A percentile compares a stretch with the other conserved stretches of the same genome.
Conservation (phyloP, 805 yeast genomes). For the Brettanomyces naardenensis region DNA sequence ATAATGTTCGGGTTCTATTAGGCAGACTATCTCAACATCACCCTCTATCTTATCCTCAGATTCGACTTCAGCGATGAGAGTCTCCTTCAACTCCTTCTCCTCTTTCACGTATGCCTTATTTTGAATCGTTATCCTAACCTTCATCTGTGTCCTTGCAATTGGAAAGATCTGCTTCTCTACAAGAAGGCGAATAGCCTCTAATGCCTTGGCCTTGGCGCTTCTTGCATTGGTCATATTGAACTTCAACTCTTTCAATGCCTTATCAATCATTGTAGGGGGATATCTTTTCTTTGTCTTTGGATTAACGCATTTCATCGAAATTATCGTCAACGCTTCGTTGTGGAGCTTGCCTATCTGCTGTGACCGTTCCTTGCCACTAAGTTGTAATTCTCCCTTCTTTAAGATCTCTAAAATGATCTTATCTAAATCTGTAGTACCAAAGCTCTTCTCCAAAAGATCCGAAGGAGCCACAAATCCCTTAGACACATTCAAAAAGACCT, state of each 20-base stretch:
- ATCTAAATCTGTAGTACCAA: slow-evolving; percentile 71
- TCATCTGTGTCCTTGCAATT: slow-evolving; percentile 91
- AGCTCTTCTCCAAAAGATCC: slow-evolving; percentile 67
- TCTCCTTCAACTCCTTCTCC: slow-evolving; percentile 16
- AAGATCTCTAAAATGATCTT: slow-evolving; percentile 73
- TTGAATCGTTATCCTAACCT: slow-evolving; percentile 56
- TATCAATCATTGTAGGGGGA: slow-evolving; percentile 91
- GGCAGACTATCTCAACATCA: slow-evolving; percentile 10
- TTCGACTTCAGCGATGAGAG: slow-evolving; percentile 9
- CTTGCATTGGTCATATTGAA: slow-evolving; percentile 59
- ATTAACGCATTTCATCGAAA: slow-evolving; percentile 86
- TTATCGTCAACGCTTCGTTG: slow-evolving; percentile 73
- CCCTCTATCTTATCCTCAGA: slow-evolving; percentile 8
- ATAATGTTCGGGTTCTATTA: slow-evolving; percentile 19
- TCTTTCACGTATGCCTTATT: slow-evolving; percentile 41
- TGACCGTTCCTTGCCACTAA: slow-evolving; percentile 87
- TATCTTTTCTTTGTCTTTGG: slow-evolving; percentile 86
- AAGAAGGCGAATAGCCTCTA: slow-evolving; percentile 79
- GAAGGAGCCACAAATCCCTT: slow-evolving; percentile 90
- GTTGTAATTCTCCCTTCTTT: slow-evolving; percentile 87
- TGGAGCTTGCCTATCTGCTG: slow-evolving; percentile 46
- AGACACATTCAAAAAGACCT: slow-evolving; percentile 84
- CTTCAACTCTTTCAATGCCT: slow-evolving; percentile 69
- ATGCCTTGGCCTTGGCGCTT: slow-evolving; percentile 74
- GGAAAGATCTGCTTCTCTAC: slow-evolving; percentile 80